Evolutionary conservation across 257 asterid genomes (phyloP).

Genomic region (Solanum chmielewskii): DNA sequence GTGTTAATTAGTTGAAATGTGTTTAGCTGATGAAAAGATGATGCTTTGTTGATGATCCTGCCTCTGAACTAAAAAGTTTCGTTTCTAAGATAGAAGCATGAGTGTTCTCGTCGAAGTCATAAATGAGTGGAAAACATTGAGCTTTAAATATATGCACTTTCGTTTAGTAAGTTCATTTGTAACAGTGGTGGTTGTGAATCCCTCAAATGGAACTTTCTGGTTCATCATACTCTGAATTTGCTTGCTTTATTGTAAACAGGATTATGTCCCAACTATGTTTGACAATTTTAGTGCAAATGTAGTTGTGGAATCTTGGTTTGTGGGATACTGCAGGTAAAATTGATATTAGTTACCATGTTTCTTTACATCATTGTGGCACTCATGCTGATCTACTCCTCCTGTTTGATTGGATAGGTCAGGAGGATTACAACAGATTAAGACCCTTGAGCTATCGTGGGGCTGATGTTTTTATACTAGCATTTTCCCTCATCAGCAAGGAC

Average conservation of each 20-base stretch:
- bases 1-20: background rate
- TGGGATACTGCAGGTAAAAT: slow-evolving; percentile 89
- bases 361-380: slow-evolving; percentile 1
- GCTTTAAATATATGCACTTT: background rate
- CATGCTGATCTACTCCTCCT: background rate
- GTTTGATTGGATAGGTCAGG: slow-evolving; percentile 49
- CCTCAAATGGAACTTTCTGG: background rate
- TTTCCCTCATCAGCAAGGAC: slow-evolving; percentile 87
- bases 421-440: slow-evolving; percentile 77
- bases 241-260: slow-evolving; percentile 23
- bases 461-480: slow-evolving; percentile 82
- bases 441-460: slow-evolving; percentile 95
- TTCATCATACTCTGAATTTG: background rate
- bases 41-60: background rate
- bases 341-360: background rate
- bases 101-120: background rate
- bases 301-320: slow-evolving; percentile 66
- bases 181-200: background rate
- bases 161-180: background rate
- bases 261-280: slow-evolving; percentile 85
- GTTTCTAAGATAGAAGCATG: background rate
- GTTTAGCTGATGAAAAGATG: background rate
- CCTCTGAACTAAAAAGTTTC: background rate
- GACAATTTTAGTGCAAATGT: slow-evolving; percentile 91
- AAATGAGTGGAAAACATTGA: background rate